These are phyloP conservation scores for Clausena lansium DNA, from an alignment of 345 rosid species.

Conservation along the genomic window DNA sequence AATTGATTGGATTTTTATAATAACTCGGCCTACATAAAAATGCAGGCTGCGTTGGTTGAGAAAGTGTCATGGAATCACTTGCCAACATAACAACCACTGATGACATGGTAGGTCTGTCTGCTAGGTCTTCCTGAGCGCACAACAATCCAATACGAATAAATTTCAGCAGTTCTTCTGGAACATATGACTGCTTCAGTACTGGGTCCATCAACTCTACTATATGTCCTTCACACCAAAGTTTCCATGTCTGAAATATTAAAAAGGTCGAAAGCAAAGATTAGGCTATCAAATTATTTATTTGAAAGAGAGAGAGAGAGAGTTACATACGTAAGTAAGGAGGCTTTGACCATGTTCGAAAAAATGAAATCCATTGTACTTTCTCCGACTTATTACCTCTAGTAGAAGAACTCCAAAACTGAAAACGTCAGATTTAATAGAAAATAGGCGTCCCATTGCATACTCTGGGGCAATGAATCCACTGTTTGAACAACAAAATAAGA, in stretches of 20 bases:
- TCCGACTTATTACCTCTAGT: constrained; percentile 38
- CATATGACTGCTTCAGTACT: neutral
- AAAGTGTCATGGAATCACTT: constrained; percentile 20
- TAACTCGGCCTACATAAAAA: constrained; percentile 19
- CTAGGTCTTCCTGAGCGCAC: constrained; percentile 21
- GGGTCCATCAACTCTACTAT: constrained; percentile 11
- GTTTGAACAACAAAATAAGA: neutral
- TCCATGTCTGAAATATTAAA: constrained; percentile 28
- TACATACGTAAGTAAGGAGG: constrained; percentile 31
- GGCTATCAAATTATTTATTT: too few species aligned
- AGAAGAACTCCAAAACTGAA: constrained; percentile 50
- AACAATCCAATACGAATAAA: constrained; percentile 14
- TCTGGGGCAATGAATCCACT: constrained; percentile 45
- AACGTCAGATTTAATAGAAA: constrained; percentile 39
- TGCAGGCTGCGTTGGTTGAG: constrained; percentile 28
- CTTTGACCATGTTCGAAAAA: constrained; percentile 22
- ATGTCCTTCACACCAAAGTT: constrained; percentile 16
- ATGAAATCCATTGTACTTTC: constrained; percentile 29
- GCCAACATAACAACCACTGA: constrained; percentile 20
- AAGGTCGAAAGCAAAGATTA: neutral
- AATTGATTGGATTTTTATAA: neutral
- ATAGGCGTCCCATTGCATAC: constrained; percentile 33
- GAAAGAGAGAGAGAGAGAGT: neutral
- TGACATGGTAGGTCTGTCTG: constrained; percentile 18
- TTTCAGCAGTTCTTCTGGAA: constrained; percentile 5